Percentiles rank a stretch among this genome's conserved stretches.
These are phyloP conservation scores for Yamadazyma spencermartinsiae DNA, from an alignment of 1,139 yeast genomes.

Conservation along the genomic window DNA sequence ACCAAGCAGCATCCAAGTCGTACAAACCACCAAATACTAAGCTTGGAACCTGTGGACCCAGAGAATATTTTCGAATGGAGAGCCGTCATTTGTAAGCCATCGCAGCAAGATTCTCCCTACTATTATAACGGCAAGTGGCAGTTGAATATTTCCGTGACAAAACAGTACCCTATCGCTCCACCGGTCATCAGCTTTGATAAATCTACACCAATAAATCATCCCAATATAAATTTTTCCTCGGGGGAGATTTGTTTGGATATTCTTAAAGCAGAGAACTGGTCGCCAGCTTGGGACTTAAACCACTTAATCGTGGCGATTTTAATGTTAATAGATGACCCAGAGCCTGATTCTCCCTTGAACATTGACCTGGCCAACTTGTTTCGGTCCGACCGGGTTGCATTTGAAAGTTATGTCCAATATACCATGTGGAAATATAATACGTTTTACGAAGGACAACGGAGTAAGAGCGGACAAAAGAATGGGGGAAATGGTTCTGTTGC, in stretches of 20 bases:
- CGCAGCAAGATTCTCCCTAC: conserved; percentile 36
- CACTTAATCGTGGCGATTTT: conserved; percentile 72
- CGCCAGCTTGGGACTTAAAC: conserved; percentile 85
- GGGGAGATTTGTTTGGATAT: conserved; percentile 90
- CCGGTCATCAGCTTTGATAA: conserved; percentile 56
- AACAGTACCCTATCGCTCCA: conserved; percentile 67
- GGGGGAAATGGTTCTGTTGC: conserved; percentile 10
- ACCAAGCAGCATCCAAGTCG: conserved; percentile 20
- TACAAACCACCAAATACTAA: conserved; percentile 37
- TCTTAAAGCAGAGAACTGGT: conserved; percentile 64
- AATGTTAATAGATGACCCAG: conserved; percentile 71
- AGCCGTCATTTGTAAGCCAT: conserved; percentile 60
- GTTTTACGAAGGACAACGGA: conserved; percentile 14
- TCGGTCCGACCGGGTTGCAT: conserved; percentile 54
- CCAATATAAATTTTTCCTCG: conserved; percentile 65
- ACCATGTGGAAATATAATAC: conserved; percentile 49
- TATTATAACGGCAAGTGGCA: conserved; percentile 60
- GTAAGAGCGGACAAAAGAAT: conserved; percentile 11
- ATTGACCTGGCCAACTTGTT: conserved; percentile 81
- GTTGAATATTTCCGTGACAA: conserved; percentile 51
- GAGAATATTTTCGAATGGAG: conserved; percentile 59
- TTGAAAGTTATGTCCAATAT: conserved; percentile 63
- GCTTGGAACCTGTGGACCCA: conserved; percentile 43
- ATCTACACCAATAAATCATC: conserved; percentile 61
- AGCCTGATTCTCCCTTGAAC: conserved; percentile 83